Evolutionary conservation across 352 stramenopile species (phyloP), one percentile per base, ranked within the genome.

Genomic region (Phytophthora agathidicida): DNA sequence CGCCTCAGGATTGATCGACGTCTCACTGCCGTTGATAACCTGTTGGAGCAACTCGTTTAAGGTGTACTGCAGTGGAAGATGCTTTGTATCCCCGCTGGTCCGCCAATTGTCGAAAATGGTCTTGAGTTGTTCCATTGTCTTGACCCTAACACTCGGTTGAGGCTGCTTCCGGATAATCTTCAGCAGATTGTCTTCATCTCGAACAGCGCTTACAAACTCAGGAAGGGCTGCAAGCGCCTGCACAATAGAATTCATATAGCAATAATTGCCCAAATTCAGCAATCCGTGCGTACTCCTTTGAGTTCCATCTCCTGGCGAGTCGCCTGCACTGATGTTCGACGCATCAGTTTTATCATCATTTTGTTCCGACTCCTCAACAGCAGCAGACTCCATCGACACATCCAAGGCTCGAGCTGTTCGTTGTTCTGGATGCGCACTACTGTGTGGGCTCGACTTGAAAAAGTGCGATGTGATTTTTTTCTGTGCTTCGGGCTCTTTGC

Each of bases 201-300:
- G 64, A 13, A 90, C 32, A 42, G 62, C 62, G 6, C 55, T 49
- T 9, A 80, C 57, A 46, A 96, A 96, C 5, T 76, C 82, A 19
- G 83, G 81, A 27, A 96, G 45, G n/a, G 73, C 71, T 11, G 85
- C 73, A 11, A 96, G 56, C 2, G 87, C 77, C 44, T 96, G 87
- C 8, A 98, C 56, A 19, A 98, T 98, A 10, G 89, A 88, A 67
- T 99, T 99, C 79, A 99, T 95, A 61, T 96, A 96, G 68, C 88
- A 96, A 51, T 89, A 94, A 55, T 96, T 94, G 47, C 96, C 96
- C 13, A 99, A 68, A 64, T 99, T 99, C 16, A 97, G 59, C 16
- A 99, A 73, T n/a, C 96, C 96, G 30, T 93, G 86, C 1, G 71
- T 82, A n/a, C 78, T 82, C 33, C 77, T 75, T 22, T 69, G 66